Evolutionary conservation across 2,329 filamentous ascomycete genomes (phyloP), one percentile per base, ranked within the genome.

Genomic region (Fusarium buxicola): DNA sequence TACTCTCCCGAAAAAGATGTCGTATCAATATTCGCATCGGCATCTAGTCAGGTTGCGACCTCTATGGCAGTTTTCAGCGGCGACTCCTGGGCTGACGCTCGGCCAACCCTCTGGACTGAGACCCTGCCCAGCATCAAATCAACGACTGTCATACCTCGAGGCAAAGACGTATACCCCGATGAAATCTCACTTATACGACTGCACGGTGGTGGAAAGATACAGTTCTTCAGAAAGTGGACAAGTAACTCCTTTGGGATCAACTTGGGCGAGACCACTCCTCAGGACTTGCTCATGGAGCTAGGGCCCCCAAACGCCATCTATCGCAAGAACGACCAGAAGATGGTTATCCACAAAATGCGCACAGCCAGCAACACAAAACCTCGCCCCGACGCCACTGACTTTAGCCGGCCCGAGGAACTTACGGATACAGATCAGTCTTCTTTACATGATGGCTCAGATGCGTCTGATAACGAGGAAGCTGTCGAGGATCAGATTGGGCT

Each of bases 261-360:
- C 3, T 81, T 99, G 0, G 92, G 92, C 40, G 88, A 95, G 72
- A 98, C 94, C 0, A 96, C 92, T 2, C 92, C 93, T 0, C 95
- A 99, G 77, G 93, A 98, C 67, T 80, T 99, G 3, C 86, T 98
- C 16, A 90, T 92, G 55, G 94, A 97, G 71, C 84, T 99, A 8
- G 95, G 95, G 0, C 92, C 95, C 6, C 95, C 95, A 2, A 94
- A 97, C 74, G 92, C 94, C 16, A 96, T 96, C 39, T 97, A 97
- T 76, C 87, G 91, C 62, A 97, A 96, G 78, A 92, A 91, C 70
- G 93, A 97, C 73, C 89, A 93, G 73, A 87, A 92, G 44, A 90
- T 97, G 78, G 91, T 92, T 11, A 95, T 97, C 48, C 94, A 97
- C 74, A 87, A 89, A 74, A 81, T 84, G 67, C 80, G 86, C 18